These are phyloP conservation scores for Raffaelea arxii DNA, from an alignment of 2,329 filamentous ascomycete genomes.

Conservation along the genomic window DNA sequence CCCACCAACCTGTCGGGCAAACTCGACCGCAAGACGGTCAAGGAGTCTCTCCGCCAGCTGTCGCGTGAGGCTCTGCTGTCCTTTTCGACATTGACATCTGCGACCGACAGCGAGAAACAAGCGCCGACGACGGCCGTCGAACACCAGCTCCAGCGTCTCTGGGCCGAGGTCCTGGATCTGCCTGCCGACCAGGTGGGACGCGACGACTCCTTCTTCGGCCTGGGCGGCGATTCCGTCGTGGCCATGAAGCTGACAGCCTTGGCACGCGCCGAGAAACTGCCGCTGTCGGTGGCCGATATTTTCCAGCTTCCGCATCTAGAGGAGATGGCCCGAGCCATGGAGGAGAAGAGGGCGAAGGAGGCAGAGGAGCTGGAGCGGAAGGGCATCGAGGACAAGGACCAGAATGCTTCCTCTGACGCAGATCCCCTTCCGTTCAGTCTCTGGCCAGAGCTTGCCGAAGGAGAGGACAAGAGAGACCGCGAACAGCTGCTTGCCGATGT, in stretches of 20 bases:
- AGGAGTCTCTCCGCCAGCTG: neutral
- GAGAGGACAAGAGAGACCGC: neutral
- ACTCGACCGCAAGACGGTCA: neutral
- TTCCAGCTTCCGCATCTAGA: conserved; percentile 28
- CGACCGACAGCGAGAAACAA: neutral
- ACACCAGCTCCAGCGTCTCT: neutral
- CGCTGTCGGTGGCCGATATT: conserved; percentile 25
- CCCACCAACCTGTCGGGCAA: neutral
- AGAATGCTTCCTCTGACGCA: too few species aligned
- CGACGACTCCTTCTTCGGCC: conserved; percentile 16
- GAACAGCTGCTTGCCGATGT: conserved; percentile 13
- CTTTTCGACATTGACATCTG: neutral
- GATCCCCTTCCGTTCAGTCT: too few species aligned
- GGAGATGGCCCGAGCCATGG: too few species aligned
- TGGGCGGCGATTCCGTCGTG: conserved; percentile 29
- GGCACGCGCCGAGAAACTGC: conserved; percentile 28
- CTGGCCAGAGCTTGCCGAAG: too few species aligned
- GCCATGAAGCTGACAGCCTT: conserved; percentile 28
- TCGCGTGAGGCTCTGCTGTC: neutral
- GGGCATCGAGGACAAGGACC: too few species aligned
- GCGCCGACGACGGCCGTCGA: conserved; percentile 6
- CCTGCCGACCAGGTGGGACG: neutral
- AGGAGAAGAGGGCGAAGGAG: neutral
- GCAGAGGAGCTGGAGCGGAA: too few species aligned
- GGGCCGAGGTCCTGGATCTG: neutral